Base-by-base conservation (phyloP, 257 asterid species). In the Parsonsia alboflavescens region DNA sequence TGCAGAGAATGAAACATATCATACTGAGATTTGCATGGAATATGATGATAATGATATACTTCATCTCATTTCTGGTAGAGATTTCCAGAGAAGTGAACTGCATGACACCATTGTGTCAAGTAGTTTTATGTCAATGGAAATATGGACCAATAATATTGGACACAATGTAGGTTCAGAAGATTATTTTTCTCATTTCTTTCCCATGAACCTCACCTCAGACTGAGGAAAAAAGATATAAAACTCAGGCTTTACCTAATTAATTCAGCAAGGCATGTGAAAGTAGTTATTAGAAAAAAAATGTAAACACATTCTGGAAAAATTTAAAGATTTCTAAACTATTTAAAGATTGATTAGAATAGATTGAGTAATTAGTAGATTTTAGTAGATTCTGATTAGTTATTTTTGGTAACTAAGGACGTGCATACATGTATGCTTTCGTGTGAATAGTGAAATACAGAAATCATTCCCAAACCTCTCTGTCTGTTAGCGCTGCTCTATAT, bases 1-100 rank as follows among this genome's bases (percentile, higher is more conserved):
- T 92, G 84, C 67, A 80, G 71, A 53, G 19, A 57, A 24, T 10
- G 26, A 48, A 48, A 36, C 7, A 13, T 30, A 46, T 5, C 57
- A 44, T 15, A 10, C n/a, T 68, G 53, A 33, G 24, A 15, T 50
- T 39, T 45, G 2, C 30, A 41, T 30, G 73, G 46, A 53, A 42
- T 42, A 7, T 42, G 57, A n/a, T n/a, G n/a, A n/a, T n/a, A n/a
- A n/a, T n/a, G n/a, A 50, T 17, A 19, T 21, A 52, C 6, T 67
- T 10, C 22, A 52, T 36, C 15, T 52, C 22, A 16, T 21, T 61
- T 13, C 10, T 6, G 12, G 44, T n/a, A 54, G 21, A 62, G 16
- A 61, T 24, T 73, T 62, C 28, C 70, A 65, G 50, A 39, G 10
- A 33, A 74, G 65, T 50, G 30, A 36, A 48, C 19, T 21, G 44